A percentile compares a stretch with the other conserved stretches of the same genome.
These are phyloP conservation scores for Lentinus tigrinus DNA, from an alignment of 768 basidiomycete genomes.

Conservation along the genomic window DNA sequence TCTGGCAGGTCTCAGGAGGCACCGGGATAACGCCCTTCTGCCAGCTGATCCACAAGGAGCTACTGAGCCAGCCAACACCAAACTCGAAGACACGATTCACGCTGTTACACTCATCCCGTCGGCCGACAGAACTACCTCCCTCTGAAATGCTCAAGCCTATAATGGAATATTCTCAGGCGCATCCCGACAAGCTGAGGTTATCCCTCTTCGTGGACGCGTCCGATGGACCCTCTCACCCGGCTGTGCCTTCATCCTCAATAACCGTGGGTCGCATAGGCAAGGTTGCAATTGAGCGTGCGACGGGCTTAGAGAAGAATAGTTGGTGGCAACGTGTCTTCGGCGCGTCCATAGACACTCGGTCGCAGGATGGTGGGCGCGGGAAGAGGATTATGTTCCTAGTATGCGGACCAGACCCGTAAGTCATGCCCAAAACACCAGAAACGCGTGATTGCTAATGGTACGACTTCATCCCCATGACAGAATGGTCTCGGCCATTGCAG, in stretches of 20 bases:
- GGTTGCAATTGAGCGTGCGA: constrained; percentile 42
- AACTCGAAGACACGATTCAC: constrained; percentile 56
- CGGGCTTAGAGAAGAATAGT: constrained; percentile 30
- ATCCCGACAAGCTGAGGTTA: constrained; percentile 58
- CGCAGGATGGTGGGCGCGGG: constrained; percentile 19
- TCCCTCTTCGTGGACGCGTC: constrained; percentile 61
- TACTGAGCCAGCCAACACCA: constrained; percentile 31
- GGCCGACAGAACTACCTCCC: constrained; percentile 69
- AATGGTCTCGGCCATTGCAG: constrained; percentile 74
- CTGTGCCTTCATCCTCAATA: constrained; percentile 27
- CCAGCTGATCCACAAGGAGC: constrained; percentile 63
- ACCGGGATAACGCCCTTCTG: constrained; percentile 87
- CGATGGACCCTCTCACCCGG: constrained; percentile 18
- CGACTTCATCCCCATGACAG: constrained; percentile 35
- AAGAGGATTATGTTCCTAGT: constrained; percentile 65
- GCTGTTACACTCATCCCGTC: constrained; percentile 68
- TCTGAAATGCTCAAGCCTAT: constrained; percentile 55
- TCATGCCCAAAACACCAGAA: constrained; percentile 1
- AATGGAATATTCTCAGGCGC: constrained; percentile 39
- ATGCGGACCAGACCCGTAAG: constrained; percentile 81
- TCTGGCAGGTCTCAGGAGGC: constrained; percentile 76
- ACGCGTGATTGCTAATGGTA: constrained; percentile 7
- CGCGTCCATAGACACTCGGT: neutral
- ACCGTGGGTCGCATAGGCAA: constrained; percentile 56
- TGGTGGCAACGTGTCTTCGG: constrained; percentile 34